Evolutionary conservation across 1,284 basidiomycete genomes (phyloP).

Genomic region (Ceratobasidium sp.): DNA sequence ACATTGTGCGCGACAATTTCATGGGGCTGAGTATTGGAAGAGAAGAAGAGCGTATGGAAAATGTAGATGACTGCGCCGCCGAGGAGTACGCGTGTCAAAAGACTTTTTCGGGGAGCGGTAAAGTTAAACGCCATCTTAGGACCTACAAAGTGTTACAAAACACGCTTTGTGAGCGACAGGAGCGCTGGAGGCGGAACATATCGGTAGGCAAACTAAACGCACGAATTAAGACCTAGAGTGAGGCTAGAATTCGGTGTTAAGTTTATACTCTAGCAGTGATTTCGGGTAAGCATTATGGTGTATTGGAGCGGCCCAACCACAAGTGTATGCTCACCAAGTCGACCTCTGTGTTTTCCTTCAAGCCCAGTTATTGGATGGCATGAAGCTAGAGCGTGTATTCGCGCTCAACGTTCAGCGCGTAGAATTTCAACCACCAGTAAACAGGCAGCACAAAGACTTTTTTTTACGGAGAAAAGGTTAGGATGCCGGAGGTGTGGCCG

Average conservation of each 20-base stretch:
- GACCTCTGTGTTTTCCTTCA: no score
- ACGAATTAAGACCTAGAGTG: neutral
- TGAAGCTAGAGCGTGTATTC: no score
- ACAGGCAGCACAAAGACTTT: no score
- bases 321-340: no score
- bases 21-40: conserved; percentile 53
- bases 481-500: no score
- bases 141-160: neutral
- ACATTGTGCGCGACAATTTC: conserved; percentile 84
- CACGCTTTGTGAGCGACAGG: conserved; percentile 10
- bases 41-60: conserved; percentile 61
- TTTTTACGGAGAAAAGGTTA: no score
- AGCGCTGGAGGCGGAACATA: neutral
- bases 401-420: no score
- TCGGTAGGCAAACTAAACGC: neutral
- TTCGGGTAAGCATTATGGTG: neutral
- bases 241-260: neutral
- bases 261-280: neutral
- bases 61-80: conserved; percentile 50
- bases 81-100: conserved; percentile 48
- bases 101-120: conserved; percentile 25
- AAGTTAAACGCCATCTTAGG: conserved; percentile 15
- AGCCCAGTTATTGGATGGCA: no score
- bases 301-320: neutral
- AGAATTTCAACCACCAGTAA: no score